Percentiles rank a stretch among this genome's conserved stretches.
phyloP scores from a whole-genome alignment of 2,329 filamentous ascomycete genomes.

The Scorias spongiosa region DNA sequence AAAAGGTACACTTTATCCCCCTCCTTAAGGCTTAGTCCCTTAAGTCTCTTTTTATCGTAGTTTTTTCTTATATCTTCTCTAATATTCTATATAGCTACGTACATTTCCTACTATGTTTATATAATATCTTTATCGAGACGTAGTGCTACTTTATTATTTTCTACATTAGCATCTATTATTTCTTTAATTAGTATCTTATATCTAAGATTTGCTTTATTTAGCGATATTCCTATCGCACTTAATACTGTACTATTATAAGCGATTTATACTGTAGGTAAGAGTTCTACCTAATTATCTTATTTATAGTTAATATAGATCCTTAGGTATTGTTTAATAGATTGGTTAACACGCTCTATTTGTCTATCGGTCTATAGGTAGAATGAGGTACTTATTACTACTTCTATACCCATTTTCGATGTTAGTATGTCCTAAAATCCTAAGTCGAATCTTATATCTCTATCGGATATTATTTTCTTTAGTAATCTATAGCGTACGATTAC shows the following conservation, averaged over 20 bases:
- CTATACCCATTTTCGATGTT: neutral
- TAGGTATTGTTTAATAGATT: neutral
- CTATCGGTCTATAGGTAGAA: neutral
- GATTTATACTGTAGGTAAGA: neutral
- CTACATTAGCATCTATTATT: neutral
- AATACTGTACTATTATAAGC: neutral
- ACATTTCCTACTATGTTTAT: neutral
- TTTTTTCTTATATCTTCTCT: neutral
- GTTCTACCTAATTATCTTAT: neutral
- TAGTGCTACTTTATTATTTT: neutral
- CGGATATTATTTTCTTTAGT: neutral
- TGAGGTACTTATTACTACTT: neutral
- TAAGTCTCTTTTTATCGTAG: neutral
- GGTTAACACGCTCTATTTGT: neutral
- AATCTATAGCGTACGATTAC: neutral
- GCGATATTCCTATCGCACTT: neutral
- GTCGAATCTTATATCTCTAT: neutral
- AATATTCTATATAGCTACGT: neutral
- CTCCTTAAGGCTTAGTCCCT: neutral
- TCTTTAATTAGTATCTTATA: neutral
- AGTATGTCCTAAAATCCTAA: neutral
- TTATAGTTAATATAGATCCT: neutral
- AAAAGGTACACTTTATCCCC: neutral
- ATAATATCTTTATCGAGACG: neutral
- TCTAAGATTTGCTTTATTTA: neutral